A percentile compares a stretch with the other conserved stretches of the same genome.
Conservation (phyloP, 192 early-diverging fungal species). For the Coemansia sp. region DNA sequence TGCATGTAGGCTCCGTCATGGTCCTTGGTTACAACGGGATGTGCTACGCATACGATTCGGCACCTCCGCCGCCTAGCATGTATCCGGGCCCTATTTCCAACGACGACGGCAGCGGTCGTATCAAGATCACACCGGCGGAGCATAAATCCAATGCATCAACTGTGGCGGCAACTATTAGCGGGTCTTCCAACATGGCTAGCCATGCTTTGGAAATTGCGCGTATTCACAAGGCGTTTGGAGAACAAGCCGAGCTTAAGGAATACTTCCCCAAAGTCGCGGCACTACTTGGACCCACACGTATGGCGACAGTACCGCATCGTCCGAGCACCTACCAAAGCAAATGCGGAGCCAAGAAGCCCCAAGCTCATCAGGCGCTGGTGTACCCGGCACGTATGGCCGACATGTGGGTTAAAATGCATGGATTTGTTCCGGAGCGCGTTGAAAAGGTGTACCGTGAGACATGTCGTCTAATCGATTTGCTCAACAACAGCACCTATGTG, state of each 20-base stretch:
- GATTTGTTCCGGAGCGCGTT: conserved; percentile 35
- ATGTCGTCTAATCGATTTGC: conserved; percentile 34
- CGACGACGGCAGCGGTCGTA: conserved; percentile 5
- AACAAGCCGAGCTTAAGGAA: conserved; percentile 14
- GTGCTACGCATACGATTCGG: conserved; percentile 51
- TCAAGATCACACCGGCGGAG: neutral
- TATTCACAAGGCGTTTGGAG: conserved; percentile 24
- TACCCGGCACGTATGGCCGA: conserved; percentile 35
- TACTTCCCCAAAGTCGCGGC: conserved; percentile 27
- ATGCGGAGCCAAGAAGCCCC: neutral
- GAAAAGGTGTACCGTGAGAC: conserved; percentile 32
- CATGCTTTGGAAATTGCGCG: conserved; percentile 31
- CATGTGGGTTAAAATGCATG: conserved; percentile 51
- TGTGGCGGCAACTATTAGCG: conserved; percentile 26
- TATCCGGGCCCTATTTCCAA: conserved; percentile 13
- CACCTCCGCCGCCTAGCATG: conserved; percentile 19
- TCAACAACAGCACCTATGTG: conserved; percentile 53
- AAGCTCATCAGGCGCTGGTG: conserved; percentile 2
- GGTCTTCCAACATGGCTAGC: conserved; percentile 26
- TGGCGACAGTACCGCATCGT: neutral
- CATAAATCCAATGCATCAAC: too few relatives aligned
- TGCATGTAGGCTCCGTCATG: conserved; percentile 38
- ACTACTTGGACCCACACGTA: neutral
- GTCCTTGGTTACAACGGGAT: conserved; percentile 37
- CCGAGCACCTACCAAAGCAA: neutral